Evolutionary conservation across 139 green algal genomes (phyloP).

Genomic region (Closterium sp.): DNA sequence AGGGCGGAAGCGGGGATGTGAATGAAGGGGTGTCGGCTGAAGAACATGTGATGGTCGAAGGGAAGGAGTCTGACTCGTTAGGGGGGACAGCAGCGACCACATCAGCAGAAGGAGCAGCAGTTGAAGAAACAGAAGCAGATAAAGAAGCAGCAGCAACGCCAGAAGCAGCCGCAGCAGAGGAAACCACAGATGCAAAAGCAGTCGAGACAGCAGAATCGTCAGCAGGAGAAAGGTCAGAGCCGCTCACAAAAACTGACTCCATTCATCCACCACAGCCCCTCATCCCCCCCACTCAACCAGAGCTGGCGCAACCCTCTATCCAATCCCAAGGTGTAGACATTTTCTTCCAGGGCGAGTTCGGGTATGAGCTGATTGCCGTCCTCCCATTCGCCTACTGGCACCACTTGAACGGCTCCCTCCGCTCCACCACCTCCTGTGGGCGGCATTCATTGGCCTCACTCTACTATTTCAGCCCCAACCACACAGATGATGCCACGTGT

Average conservation of each 20-base stretch:
- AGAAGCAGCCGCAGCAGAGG: too few species aligned
- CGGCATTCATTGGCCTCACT: background rate
- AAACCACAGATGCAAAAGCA: background rate
- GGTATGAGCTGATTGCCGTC: slow-evolving; percentile 16
- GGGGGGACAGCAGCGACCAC: too few species aligned
- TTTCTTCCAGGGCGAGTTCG: slow-evolving; percentile 23
- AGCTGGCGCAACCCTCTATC: background rate
- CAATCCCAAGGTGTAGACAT: background rate
- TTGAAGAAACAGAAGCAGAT: too few species aligned
- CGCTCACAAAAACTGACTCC: background rate
- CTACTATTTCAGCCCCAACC: slow-evolving; percentile 29
- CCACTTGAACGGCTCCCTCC: slow-evolving; percentile 11
- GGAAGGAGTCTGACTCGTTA: too few species aligned
- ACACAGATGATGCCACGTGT: too few species aligned
- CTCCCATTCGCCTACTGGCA: slow-evolving; percentile 27
- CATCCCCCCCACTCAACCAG: background rate
- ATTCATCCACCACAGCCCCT: too few species aligned
- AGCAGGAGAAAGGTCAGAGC: background rate
- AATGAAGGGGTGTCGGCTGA: too few species aligned
- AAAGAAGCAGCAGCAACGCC: too few species aligned
- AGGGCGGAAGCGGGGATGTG: too few species aligned
- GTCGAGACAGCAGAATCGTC: background rate
- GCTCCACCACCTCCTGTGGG: background rate
- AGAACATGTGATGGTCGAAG: too few species aligned
- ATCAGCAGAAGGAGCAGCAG: too few species aligned